Conservation (phyloP, 1,284 basidiomycete species). For the Naganishia cerealis region DNA sequence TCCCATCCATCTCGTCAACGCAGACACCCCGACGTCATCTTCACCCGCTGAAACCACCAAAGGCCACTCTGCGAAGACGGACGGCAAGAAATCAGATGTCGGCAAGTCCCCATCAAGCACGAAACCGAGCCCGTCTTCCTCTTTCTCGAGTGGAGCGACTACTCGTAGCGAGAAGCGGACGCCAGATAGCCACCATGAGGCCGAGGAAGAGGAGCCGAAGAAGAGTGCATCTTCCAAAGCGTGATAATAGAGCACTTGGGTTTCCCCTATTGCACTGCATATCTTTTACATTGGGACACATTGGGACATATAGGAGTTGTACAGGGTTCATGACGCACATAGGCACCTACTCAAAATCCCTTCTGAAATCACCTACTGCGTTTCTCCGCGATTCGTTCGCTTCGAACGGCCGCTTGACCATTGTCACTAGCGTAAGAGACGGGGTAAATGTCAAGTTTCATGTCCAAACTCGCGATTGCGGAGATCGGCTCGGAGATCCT, state of each 20-base stretch:
- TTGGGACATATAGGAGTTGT: no score
- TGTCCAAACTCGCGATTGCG: no score
- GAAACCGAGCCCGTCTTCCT: background rate
- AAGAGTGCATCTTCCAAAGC: background rate
- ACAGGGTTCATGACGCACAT: no score
- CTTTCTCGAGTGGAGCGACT: background rate
- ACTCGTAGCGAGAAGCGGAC: background rate
- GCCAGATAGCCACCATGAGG: background rate
- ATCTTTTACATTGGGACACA: no score
- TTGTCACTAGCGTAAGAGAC: no score
- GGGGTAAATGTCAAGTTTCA: no score
- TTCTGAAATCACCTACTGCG: no score
- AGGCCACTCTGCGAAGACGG: background rate
- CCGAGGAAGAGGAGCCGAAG: background rate
- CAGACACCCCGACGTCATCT: background rate
- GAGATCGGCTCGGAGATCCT: no score
- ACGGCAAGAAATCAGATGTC: background rate
- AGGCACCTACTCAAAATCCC: no score
- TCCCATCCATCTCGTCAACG: background rate
- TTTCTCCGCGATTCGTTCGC: no score
- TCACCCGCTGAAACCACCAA: background rate
- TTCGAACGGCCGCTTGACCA: no score
- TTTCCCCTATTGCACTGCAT: no score
- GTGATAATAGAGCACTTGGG: background rate
- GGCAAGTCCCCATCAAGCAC: background rate